A percentile compares a stretch with the other conserved stretches of the same genome.
These are phyloP conservation scores for Serendipita sp. DNA, from an alignment of 768 basidiomycete species.

Conservation along the genomic window DNA sequence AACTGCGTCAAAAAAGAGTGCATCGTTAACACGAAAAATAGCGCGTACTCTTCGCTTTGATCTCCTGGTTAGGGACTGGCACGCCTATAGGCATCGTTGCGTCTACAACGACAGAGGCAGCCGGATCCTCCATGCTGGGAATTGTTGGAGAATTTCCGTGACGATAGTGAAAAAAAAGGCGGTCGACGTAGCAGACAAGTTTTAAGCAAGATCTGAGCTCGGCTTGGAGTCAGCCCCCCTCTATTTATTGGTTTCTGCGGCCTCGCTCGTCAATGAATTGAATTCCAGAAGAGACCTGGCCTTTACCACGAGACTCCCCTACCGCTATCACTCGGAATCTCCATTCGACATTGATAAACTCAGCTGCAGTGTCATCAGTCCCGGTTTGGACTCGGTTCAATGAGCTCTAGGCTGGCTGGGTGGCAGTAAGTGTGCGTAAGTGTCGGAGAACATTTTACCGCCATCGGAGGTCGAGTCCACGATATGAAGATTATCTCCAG, in stretches of 20 bases:
- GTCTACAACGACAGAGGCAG: neutral
- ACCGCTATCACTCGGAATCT: neutral
- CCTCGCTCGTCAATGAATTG: neutral
- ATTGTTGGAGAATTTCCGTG: neutral
- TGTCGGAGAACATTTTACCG: neutral
- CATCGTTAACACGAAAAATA: neutral
- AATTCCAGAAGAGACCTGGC: neutral
- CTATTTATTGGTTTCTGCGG: neutral
- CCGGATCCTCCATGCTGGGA: neutral
- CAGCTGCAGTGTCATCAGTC: neutral
- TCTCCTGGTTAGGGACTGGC: neutral
- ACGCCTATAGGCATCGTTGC: neutral
- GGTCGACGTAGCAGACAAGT: constrained; percentile 6
- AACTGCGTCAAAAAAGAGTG: neutral
- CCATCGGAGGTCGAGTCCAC: neutral
- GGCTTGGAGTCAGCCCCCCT: neutral
- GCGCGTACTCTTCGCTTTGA: neutral
- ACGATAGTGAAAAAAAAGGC: neutral
- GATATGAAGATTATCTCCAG: neutral
- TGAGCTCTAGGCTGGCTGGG: neutral
- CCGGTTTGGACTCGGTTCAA: neutral
- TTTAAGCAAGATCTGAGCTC: constrained; percentile 4
- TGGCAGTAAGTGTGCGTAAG: neutral
- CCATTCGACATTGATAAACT: neutral
- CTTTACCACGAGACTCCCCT: neutral